Evolutionary conservation across 768 basidiomycete species (phyloP).

Genomic region (Roridomyces roridus): DNA sequence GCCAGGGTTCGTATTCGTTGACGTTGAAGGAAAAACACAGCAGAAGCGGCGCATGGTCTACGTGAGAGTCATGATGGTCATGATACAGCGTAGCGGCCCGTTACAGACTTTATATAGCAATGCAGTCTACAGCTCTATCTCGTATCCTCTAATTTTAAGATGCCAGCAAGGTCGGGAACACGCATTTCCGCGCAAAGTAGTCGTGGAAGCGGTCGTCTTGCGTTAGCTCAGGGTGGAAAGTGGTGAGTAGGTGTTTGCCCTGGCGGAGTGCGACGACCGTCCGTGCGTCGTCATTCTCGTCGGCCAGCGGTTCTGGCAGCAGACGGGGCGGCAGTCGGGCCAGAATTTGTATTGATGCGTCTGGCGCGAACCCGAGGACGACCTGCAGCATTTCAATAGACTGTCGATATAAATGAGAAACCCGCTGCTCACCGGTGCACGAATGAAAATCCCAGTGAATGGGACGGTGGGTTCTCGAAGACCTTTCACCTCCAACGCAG

Average conservation of each 20-base stretch:
- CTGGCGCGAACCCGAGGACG: slow-evolving; percentile 59
- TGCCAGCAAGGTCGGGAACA: slow-evolving; percentile 40
- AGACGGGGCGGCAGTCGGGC: slow-evolving; percentile 67
- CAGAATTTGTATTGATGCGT: slow-evolving; percentile 70
- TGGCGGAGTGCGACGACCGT: slow-evolving; percentile 86
- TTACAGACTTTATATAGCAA: background rate
- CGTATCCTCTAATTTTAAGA: slow-evolving; percentile 1
- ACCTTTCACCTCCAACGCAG: slow-evolving; percentile 66
- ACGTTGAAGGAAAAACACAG: too few species aligned
- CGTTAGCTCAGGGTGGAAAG: slow-evolving; percentile 94
- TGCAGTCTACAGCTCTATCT: background rate
- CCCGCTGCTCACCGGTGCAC: slow-evolving; percentile 74
- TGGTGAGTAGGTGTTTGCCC: slow-evolving; percentile 84
- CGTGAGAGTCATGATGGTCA: too few species aligned
- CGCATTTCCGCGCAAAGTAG: slow-evolving; percentile 83
- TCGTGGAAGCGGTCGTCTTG: slow-evolving; percentile 89
- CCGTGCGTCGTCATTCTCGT: slow-evolving; percentile 59
- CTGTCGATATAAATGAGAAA: slow-evolving; percentile 4
- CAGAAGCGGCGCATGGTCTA: too few species aligned
- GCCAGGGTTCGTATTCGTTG: too few species aligned
- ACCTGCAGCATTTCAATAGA: slow-evolving; percentile 63
- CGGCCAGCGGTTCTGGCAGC: slow-evolving; percentile 49
- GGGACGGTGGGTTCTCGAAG: slow-evolving; percentile 64
- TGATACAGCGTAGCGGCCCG: too few species aligned
- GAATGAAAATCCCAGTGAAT: slow-evolving; percentile 90